A percentile compares a stretch with the other conserved stretches of the same genome.
Conservation (phyloP, 495 filamentous ascomycete species). For the Neurospora sp. region DNA sequence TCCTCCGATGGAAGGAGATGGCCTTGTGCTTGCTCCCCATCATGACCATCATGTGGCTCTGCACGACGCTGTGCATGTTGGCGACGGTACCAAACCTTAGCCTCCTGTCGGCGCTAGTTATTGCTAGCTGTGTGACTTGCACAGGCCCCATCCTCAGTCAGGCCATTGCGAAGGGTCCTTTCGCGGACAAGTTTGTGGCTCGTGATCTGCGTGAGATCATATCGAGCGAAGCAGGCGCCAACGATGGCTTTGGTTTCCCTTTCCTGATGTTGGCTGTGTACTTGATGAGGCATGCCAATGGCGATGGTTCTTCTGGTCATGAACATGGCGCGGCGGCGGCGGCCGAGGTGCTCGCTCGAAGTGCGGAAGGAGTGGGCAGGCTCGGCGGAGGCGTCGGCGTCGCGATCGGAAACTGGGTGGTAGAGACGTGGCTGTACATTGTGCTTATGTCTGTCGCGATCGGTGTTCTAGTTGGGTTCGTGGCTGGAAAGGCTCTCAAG, state of each 20-base stretch:
- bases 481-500: no score
- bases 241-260: conserved; percentile 52
- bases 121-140: conserved; percentile 14
- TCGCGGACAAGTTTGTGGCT: conserved; percentile 50
- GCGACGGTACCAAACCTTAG: no score
- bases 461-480: no score
- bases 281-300: conserved; percentile 43
- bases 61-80: no score
- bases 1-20: no score
- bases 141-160: conserved; percentile 54
- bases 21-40: no score
- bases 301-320: conserved; percentile 11
- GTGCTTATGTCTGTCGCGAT: no score
- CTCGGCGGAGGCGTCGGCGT: conserved; percentile 45
- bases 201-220: conserved; percentile 52
- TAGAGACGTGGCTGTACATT: conserved; percentile 70
- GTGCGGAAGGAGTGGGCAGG: conserved; percentile 39
- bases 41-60: no score
- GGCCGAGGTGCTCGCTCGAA: conserved; percentile 35
- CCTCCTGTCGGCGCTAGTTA: no score
- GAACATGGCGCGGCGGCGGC: background rate
- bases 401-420: conserved; percentile 69
- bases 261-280: conserved; percentile 48
- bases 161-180: conserved; percentile 52
- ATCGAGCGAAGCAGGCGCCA: conserved; percentile 49